Conservation (phyloP, 140 eudicot genomes). For the Bidens hawaiensis region DNA sequence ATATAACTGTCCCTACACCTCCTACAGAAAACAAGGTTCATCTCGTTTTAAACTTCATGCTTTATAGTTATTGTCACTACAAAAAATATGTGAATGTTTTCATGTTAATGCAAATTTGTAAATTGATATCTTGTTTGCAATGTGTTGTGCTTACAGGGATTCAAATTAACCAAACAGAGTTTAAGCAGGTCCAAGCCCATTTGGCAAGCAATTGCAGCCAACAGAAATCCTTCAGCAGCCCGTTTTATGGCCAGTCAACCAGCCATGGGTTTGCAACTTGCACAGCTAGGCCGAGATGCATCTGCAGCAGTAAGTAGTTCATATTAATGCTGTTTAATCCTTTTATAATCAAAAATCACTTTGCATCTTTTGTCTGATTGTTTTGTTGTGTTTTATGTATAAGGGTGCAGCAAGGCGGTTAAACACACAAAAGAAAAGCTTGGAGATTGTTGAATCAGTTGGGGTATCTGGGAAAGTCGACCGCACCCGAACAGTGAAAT, state of each 20-base stretch:
- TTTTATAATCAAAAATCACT: neutral
- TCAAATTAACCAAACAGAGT: conserved; percentile 70
- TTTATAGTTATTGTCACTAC: neutral
- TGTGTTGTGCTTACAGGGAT: conserved; percentile 48
- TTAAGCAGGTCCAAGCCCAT: conserved; percentile 50
- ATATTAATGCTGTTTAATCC: neutral
- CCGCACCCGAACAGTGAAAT: conserved; percentile 45
- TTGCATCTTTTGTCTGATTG: conserved; percentile 11
- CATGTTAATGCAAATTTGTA: neutral
- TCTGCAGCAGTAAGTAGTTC: conserved; percentile 88
- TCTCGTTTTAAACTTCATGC: neutral
- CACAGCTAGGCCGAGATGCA: conserved; percentile 98
- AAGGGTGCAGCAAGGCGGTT: conserved; percentile 97
- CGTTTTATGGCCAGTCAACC: conserved; percentile 78
- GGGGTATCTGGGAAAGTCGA: conserved; percentile 79
- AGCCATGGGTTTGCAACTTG: conserved; percentile 83
- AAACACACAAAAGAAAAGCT: conserved; percentile 61
- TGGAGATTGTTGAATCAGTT: conserved; percentile 89
- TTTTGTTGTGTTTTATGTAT: conserved; percentile 3
- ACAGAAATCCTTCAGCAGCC: conserved; percentile 62
- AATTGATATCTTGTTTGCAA: neutral
- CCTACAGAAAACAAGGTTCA: conserved; percentile 82
- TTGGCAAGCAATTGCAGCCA: conserved; percentile 88
- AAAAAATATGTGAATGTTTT: neutral
- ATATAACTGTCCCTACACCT: conserved; percentile 65